Percentiles rank a stretch among this genome's conserved stretches.
Evolutionary conservation across 768 basidiomycete species (phyloP).

Genomic region (Lenzites betulinus): DNA sequence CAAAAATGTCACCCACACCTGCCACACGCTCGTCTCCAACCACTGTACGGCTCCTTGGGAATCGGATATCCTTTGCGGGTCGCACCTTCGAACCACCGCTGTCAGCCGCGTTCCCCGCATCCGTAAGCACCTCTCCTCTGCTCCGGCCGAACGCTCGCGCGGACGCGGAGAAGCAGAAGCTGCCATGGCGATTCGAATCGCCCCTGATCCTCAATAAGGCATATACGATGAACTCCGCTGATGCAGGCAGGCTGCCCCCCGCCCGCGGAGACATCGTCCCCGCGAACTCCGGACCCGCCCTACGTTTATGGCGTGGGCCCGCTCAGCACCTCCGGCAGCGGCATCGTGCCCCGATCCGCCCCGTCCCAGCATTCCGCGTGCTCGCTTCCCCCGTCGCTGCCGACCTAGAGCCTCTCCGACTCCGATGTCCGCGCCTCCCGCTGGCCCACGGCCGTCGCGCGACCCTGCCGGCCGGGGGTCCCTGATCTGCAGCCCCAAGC

Average conservation of each 20-base stretch:
- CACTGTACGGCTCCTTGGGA: background rate
- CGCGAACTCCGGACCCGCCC: background rate
- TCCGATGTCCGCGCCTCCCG: background rate
- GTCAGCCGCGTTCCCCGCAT: background rate
- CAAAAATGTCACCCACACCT: background rate
- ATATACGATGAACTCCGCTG: conserved; percentile 5
- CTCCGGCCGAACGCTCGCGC: no score
- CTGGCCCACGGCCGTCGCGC: no score
- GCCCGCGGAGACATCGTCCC: background rate
- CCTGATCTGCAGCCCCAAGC: background rate
- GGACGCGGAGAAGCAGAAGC: background rate
- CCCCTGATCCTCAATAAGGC: conserved; percentile 1
- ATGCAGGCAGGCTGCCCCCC: conserved; percentile 1
- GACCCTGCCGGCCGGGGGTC: no score
- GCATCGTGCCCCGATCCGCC: no score
- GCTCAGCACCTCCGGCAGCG: no score
- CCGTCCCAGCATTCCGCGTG: background rate
- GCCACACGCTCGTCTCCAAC: background rate
- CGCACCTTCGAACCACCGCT: background rate
- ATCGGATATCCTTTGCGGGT: background rate
- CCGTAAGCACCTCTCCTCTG: no score
- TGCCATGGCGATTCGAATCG: conserved; percentile 1
- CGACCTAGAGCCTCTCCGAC: background rate
- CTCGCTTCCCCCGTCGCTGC: background rate
- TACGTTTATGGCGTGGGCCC: background rate